Evolutionary conservation across 306 rosid genomes (phyloP), one percentile per base, ranked within the genome.

Genomic region (Sophora flavescens): DNA sequence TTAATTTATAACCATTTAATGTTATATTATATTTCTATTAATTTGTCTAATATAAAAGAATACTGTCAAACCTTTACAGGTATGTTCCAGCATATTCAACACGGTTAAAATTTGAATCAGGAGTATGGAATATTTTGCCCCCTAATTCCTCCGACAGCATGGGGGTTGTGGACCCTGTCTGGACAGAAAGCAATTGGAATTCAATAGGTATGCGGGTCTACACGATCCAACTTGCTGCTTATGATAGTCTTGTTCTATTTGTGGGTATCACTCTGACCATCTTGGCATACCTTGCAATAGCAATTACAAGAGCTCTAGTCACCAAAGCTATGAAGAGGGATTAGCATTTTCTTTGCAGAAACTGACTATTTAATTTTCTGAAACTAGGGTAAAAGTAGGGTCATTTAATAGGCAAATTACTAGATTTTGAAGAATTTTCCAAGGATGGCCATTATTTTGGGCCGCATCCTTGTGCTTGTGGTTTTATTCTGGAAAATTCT

Each of bases 101-200:
- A 6, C 83, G 94, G 68, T 77, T 91, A 80, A 86, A 85, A 77
- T 86, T 72, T 76, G 86, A 90, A 77, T 88, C 93, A 48, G 97
- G 89, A 69, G 75, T 42, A 48, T 94, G 98, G 98, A 78, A 13
- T 74, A 88, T 93, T 68, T 73, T 94, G 83, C 88, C 97, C 77
- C 77, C 91, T 33, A 87, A 88, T 85, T 81, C 92, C 67, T 86
- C 96, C 8, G 98, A 88, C 32, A 83, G 80, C 32, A 87, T 94
- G 94, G 97, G 89, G 63, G 69, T 62, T 48, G 80, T 85, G 68
- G 98, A 94, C 56, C 87, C 94, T 44, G 86, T 94, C 80, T 94
- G 98, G 98, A 90, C 97, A 16, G 98, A 93, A 80, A 94, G 98
- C 83, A 91, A 94, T 80, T 94, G 98, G 98, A 86, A 91, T 83